Evolutionary conservation across 768 basidiomycete species (phyloP).

Genomic region (Russula brevipes): DNA sequence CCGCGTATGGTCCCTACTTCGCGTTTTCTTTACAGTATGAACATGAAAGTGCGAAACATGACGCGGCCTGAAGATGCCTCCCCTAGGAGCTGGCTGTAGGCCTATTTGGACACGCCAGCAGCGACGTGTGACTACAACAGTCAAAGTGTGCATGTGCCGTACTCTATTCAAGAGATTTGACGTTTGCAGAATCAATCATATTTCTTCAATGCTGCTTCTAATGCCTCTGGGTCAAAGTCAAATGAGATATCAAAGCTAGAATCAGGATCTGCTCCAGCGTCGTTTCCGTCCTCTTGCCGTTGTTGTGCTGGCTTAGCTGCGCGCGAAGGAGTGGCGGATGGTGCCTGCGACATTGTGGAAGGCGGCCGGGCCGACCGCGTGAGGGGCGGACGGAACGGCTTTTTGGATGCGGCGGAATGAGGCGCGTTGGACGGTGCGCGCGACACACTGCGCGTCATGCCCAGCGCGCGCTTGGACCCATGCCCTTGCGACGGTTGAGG

Average conservation of each 20-base stretch:
- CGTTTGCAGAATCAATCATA: not conserved
- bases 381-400: conserved; percentile 15
- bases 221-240: conserved; percentile 17
- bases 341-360: not conserved
- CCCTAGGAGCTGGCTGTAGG: not conserved
- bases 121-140: not conserved
- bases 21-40: not conserved
- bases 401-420: conserved; percentile 1
- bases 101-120: not conserved
- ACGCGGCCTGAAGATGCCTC: not conserved
- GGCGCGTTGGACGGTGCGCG: not conserved
- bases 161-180: not conserved
- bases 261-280: conserved; percentile 7
- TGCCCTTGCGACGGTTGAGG: conserved; percentile 1
- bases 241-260: conserved; percentile 20
- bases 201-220: conserved; percentile 16
- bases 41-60: not conserved
- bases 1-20: not conserved
- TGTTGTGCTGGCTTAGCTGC: not conserved
- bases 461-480: conserved; percentile 4
- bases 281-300: not conserved
- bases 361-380: not conserved
- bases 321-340: not conserved
- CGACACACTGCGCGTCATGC: conserved; percentile 8
- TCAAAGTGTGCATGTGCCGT: not conserved